Evolutionary conservation across 345 rosid species (phyloP).

Genomic region (Mangifera indica): DNA sequence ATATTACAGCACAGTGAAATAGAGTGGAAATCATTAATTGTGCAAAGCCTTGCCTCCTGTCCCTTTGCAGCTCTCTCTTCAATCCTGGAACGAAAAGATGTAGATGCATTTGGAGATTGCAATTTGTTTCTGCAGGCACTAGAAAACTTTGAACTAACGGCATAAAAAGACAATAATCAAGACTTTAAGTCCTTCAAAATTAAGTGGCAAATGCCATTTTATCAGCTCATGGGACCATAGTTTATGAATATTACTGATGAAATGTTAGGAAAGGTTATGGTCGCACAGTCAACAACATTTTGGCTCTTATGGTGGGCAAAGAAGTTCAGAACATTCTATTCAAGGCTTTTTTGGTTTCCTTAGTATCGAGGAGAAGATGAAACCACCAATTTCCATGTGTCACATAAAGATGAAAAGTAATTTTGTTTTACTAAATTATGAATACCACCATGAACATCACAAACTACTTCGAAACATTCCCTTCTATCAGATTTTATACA

Average conservation of each 20-base stretch:
- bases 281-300: neutral
- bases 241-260: neutral
- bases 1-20: neutral
- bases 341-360: neutral
- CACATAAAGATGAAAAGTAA: neutral
- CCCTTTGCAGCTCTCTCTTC: conserved; percentile 86
- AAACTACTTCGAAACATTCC: neutral
- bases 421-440: neutral
- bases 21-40: neutral
- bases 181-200: conserved; percentile 18
- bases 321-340: neutral
- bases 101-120: conserved; percentile 54
- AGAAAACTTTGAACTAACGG: conserved; percentile 57
- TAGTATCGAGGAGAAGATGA: neutral
- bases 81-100: conserved; percentile 67
- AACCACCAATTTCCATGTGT: neutral
- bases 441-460: no score
- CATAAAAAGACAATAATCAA: conserved; percentile 24
- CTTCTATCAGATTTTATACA: conserved; percentile 7
- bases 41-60: conserved; percentile 56
- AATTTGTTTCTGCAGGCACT: conserved; percentile 59
- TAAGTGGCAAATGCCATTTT: neutral
- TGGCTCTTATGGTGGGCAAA: no score
- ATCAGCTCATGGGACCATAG: neutral
- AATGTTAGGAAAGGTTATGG: neutral